Evolutionary conservation across 495 filamentous ascomycete genomes (phyloP).

Genomic region (Penicillium manginii): DNA sequence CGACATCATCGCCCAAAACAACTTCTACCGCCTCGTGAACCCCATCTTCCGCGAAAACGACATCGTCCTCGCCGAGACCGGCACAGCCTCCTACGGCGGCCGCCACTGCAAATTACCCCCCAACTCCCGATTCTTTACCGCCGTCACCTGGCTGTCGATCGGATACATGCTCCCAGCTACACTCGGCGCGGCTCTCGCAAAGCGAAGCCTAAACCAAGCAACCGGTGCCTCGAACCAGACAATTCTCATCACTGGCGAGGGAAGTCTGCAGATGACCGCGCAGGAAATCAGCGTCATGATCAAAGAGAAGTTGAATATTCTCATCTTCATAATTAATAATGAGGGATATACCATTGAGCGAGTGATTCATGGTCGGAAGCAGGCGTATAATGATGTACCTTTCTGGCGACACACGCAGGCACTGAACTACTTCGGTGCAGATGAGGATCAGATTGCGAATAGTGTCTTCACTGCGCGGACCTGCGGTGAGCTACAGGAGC

Average conservation of each 20-base stretch:
- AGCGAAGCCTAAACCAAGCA: conserved; percentile 34
- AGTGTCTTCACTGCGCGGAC: conserved; percentile 37
- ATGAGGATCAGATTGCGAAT: conserved; percentile 27
- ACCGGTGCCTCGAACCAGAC: conserved; percentile 31
- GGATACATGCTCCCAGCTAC: conserved; percentile 53
- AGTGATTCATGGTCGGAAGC: conserved; percentile 73
- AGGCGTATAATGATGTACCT: conserved; percentile 72
- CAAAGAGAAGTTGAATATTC: conserved; percentile 64
- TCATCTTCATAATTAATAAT: conserved; percentile 77
- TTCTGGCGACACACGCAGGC: conserved; percentile 63
- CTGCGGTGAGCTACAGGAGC: conserved; percentile 39
- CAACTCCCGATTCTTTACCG: conserved; percentile 35
- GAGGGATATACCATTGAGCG: conserved; percentile 79
- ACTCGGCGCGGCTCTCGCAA: conserved; percentile 54
- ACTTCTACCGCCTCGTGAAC: conserved; percentile 37
- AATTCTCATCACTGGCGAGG: conserved; percentile 82
- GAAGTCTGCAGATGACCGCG: conserved; percentile 75
- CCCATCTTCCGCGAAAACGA: conserved; percentile 38
- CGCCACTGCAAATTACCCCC: conserved; percentile 34
- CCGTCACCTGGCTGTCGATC: conserved; percentile 48
- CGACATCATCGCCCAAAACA: conserved; percentile 31
- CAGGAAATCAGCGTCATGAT: conserved; percentile 83
- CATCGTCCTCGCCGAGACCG: conserved; percentile 47
- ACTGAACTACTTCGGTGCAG: conserved; percentile 47
- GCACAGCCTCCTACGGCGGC: conserved; percentile 41